Evolutionary conservation across 805 yeast genomes (phyloP), one percentile per base, ranked within the genome.

Genomic region (Blastobotrys attinorum): DNA sequence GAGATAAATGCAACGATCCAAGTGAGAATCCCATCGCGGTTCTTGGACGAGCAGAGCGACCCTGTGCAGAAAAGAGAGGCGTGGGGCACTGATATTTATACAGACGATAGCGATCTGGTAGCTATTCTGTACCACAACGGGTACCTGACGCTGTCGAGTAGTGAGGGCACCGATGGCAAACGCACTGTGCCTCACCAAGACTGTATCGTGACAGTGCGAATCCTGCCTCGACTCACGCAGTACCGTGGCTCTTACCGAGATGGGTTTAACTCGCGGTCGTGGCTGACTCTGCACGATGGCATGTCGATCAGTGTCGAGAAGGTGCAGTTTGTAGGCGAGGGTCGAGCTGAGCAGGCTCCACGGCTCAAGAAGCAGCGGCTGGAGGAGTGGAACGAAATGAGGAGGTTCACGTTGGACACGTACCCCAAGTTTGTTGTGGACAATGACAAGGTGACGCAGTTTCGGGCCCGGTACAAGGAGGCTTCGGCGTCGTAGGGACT

Each of bases 31-130:
- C 77, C 85, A n/a, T 58, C 60, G 43, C 47, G 67, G 37, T 70
- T 64, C 51, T 58, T 74, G 38, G 45, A 52, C n/a, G 55, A 63
- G 5, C 63, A 68, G 34, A 68, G 67, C 40, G 44, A 51, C 5
- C 68, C 65, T 23, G 69, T 76, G 40, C 68, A 65, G 11, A 56
- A 53, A 29, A 75, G 81, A 23, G 65, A 77, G 40, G 72, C 88
- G 1, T 90, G 97, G 97, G 98, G 98, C 2, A 75, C 89, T 1
- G 95, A 89, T 36, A 69, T 92, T 0, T 92, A 90, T 62, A 85
- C 97, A 0, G 97, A 92, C 62, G 98, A 90, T 61, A 83, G 95
- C 1, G 96, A 90, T 60, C 66, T 89, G 2, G 70, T 90, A 31
- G 70, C 84, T 3, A 82, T 80, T 0, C 64, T 90, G 41, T 73